These are phyloP conservation scores for Osmanthus fragrans DNA, from an alignment of 257 asterid genomes.

Conservation along the genomic window DNA sequence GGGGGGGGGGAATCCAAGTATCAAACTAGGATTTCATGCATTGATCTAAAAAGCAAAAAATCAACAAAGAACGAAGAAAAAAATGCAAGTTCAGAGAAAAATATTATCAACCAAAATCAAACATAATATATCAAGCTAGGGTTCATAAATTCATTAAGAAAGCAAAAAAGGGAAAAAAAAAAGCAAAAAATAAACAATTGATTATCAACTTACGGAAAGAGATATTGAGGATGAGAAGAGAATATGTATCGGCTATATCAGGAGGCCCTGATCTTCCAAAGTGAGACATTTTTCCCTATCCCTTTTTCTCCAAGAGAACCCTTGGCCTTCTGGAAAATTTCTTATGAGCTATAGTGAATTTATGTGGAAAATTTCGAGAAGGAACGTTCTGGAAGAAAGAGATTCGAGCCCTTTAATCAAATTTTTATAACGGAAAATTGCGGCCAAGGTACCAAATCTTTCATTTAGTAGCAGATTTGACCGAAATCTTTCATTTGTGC, in stretches of 20 bases:
- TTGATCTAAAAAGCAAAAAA: not conserved
- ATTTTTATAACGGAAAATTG: too few species aligned
- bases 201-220: slow-evolving; percentile 46
- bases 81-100: not conserved
- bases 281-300: slow-evolving; percentile 44
- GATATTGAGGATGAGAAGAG: slow-evolving; percentile 66
- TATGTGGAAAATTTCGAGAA: not conserved
- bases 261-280: slow-evolving; percentile 66
- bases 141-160: not conserved
- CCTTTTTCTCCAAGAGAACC: not conserved
- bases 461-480: too few species aligned
- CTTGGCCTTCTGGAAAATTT: not conserved
- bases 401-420: not conserved
- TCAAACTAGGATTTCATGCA: not conserved
- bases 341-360: not conserved
- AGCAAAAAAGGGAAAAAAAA: too few species aligned
- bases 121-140: not conserved
- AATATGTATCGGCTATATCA: slow-evolving; percentile 55
- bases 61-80: not conserved
- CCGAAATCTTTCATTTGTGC: too few species aligned
- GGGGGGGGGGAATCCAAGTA: too few species aligned
- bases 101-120: not conserved
- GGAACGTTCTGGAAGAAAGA: not conserved
- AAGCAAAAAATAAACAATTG: not conserved
- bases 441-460: too few species aligned